Conservation (phyloP, 495 filamentous ascomycete genomes). For the Xylaria bambusicola region DNA sequence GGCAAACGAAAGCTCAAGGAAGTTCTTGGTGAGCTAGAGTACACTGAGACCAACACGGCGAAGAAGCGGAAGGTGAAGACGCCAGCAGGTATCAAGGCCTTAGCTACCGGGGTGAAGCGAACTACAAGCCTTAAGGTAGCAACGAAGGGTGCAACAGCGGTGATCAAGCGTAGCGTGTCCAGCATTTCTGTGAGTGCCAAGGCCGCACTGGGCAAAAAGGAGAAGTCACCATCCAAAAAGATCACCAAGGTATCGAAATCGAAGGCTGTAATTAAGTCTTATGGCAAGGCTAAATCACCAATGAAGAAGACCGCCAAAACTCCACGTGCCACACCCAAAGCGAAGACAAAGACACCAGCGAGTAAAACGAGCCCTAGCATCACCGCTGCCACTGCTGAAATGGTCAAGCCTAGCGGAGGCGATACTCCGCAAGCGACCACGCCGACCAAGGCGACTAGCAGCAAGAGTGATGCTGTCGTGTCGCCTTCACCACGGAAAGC, state of each 20-base stretch:
- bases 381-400: conserved; percentile 21
- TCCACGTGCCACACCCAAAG: conserved; percentile 24
- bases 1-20: conserved; percentile 48
- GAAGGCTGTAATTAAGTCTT: conserved; percentile 29
- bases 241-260: conserved; percentile 29
- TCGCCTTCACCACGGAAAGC: conserved; percentile 17
- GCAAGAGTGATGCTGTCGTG: neutral
- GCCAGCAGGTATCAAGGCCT: conserved; percentile 36
- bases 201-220: conserved; percentile 23
- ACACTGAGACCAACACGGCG: conserved; percentile 28
- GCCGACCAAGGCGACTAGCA: neutral
- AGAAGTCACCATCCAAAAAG: conserved; percentile 25
- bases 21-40: conserved; percentile 33
- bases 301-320: conserved; percentile 22
- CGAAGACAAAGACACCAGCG: conserved; percentile 26
- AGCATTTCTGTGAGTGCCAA: conserved; percentile 41
- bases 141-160: conserved; percentile 31
- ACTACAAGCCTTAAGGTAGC: conserved; percentile 29
- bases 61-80: conserved; percentile 48
- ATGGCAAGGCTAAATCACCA: conserved; percentile 33
- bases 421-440: conserved; percentile 9
- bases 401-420: neutral
- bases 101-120: conserved; percentile 26
- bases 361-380: conserved; percentile 30
- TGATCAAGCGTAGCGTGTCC: conserved; percentile 41